Conservation (phyloP, 2,329 filamentous ascomycete species). For the Aspergillus quadricinctus region DNA sequence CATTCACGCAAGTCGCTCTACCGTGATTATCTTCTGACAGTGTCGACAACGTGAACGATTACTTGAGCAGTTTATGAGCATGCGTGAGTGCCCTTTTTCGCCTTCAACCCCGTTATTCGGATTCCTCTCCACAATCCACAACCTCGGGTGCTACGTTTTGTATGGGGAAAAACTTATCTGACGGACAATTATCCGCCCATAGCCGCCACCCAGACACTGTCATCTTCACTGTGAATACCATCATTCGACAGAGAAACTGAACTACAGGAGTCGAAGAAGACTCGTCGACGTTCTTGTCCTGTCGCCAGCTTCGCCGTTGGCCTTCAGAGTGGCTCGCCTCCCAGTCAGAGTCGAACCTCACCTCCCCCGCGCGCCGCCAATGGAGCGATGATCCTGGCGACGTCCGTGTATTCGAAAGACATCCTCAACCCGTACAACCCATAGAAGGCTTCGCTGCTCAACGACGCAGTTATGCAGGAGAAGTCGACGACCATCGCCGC, state of each 20-base stretch:
- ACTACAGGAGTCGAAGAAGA: background rate
- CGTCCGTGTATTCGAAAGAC: background rate
- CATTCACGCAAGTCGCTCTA: background rate
- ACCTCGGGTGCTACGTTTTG: background rate
- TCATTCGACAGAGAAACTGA: background rate
- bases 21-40: background rate
- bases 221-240: background rate
- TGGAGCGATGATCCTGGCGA: background rate
- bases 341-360: background rate
- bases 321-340: background rate
- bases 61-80: background rate
- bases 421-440: background rate
- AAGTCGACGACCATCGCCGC: constrained; percentile 78
- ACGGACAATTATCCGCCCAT: background rate
- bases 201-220: background rate
- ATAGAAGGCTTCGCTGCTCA: background rate
- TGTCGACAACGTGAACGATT: background rate
- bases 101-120: background rate
- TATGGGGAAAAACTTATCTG: background rate
- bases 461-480: constrained; percentile 62
- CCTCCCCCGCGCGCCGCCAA: background rate
- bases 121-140: background rate
- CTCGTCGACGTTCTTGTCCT: background rate
- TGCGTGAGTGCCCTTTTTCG: background rate
- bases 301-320: background rate